A percentile compares a stretch with the other conserved stretches of the same genome.
These are phyloP conservation scores for Loxodes magnus DNA, from an alignment of 73 alveolate genomes.

Conservation along the genomic window DNA sequence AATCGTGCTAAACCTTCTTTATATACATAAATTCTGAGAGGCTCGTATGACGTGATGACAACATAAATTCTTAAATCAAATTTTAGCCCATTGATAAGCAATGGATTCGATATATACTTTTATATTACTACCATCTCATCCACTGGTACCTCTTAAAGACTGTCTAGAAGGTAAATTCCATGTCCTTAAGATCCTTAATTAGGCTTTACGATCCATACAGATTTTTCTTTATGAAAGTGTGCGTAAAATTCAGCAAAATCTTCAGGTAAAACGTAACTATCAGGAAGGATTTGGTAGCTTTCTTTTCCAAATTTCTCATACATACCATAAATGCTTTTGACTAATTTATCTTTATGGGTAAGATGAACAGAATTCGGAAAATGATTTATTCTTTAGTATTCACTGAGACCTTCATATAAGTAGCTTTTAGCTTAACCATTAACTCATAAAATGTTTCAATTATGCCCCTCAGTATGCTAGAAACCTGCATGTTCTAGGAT, in stretches of 20 bases:
- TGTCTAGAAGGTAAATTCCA: slow-evolving; percentile 62
- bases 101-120: slow-evolving; percentile 66
- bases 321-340: slow-evolving; percentile 53
- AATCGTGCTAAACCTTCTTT: slow-evolving; percentile 74
- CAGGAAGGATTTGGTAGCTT: slow-evolving; percentile 63
- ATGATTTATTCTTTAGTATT: slow-evolving; percentile 64
- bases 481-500: slow-evolving; percentile 26
- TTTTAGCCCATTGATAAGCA: slow-evolving; percentile 68
- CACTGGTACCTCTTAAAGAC: slow-evolving; percentile 32
- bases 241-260: slow-evolving; percentile 50
- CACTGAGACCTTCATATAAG: slow-evolving; percentile 66
- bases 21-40: slow-evolving; percentile 60
- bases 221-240: slow-evolving; percentile 38
- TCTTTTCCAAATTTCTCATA: slow-evolving; percentile 47
- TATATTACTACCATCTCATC: slow-evolving; percentile 62
- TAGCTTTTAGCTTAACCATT: slow-evolving; percentile 27
- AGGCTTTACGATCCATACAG: slow-evolving; percentile 76
- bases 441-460: slow-evolving; percentile 54
- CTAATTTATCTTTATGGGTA: slow-evolving; percentile 71
- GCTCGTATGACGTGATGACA: slow-evolving; percentile 61
- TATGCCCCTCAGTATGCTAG: slow-evolving; percentile 28
- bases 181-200: slow-evolving; percentile 65
- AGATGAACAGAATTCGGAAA: slow-evolving; percentile 69
- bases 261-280: slow-evolving; percentile 73
- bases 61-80: slow-evolving; percentile 74